Base-by-base conservation (phyloP, 2,329 filamentous ascomycete genomes). In the Westerdykella aurantiaca region DNA sequence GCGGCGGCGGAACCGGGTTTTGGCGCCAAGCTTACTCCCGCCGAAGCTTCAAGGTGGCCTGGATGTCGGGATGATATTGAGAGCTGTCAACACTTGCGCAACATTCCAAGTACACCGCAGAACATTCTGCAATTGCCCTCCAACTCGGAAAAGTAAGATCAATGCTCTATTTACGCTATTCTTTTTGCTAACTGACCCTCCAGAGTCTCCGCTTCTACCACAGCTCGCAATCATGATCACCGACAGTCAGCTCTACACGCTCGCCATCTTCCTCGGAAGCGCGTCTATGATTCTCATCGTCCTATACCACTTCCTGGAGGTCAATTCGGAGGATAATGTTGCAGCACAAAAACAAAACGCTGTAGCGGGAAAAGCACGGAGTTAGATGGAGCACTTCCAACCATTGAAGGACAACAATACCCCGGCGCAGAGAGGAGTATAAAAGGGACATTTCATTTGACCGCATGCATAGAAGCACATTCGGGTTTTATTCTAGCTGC, bases 271-370 rank as follows among this genome's bases (percentile, higher is more conserved):
- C 68, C 86, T 98, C 47, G 93, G 93, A 72, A 86, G 83, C 43
- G 80, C 83, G 34, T 82, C 91, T 51, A 91, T 97, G 87, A 75
- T 96, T 37, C 78, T 98, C 49, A 96, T 97, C 54, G 82, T 98
- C 23, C 72, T 95, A 22, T 97, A 98, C 72, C 89, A 97, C 70
- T 97, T 94, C 72, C 82, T 98, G 60, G 91, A 97, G 68, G 80
- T 95, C 73, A 97, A 98, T 64, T 81, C 88, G n/a, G 75, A 78
- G 53, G 78, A 83, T 46, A 58, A 67, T 42, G 54, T 53, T 21
- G 45, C 53, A 16, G 49, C 51, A 14, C 46, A 63, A 65, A 45
- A 35, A 12, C 49, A 56, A 21, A 63, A 58, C 43, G 46, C 43
- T 25, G 53, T 52, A 31, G 48, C 52, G 21, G 57, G 47, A 34